These are phyloP conservation scores for Tylopilus balloui DNA, from an alignment of 768 basidiomycete genomes.

Conservation along the genomic window DNA sequence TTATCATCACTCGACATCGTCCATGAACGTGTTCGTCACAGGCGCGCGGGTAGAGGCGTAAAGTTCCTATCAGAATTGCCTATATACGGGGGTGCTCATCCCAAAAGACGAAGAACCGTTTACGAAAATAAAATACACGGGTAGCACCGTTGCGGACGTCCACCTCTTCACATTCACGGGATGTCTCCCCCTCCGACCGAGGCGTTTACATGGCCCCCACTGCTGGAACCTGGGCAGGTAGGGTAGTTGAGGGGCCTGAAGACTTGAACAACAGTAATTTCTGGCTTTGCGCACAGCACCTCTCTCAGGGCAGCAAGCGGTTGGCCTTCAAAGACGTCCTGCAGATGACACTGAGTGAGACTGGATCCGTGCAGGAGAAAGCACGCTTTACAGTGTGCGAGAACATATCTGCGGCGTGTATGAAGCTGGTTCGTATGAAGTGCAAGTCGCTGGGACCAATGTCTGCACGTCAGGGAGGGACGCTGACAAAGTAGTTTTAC, in stretches of 20 bases:
- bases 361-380: background rate
- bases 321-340: background rate
- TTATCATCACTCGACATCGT: background rate
- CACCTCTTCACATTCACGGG: background rate
- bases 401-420: constrained; percentile 2
- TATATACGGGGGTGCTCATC: too few species aligned
- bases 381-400: background rate
- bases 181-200: background rate
- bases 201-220: background rate
- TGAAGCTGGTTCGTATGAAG: background rate
- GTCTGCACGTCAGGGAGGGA: background rate
- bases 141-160: background rate
- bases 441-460: background rate
- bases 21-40: background rate
- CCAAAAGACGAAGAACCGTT: background rate
- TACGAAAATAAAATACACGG: background rate
- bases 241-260: too few species aligned
- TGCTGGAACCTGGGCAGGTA: too few species aligned
- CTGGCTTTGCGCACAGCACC: constrained; percentile 8
- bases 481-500: background rate
- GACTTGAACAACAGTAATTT: constrained; percentile 3
- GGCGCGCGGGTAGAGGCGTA: background rate
- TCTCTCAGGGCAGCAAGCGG: background rate
- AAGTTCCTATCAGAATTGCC: too few species aligned
- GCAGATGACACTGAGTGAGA: constrained; percentile 3